These are phyloP conservation scores for Blastobotrys indianensis DNA, from an alignment of 1,139 yeast genomes.

Conservation along the genomic window DNA sequence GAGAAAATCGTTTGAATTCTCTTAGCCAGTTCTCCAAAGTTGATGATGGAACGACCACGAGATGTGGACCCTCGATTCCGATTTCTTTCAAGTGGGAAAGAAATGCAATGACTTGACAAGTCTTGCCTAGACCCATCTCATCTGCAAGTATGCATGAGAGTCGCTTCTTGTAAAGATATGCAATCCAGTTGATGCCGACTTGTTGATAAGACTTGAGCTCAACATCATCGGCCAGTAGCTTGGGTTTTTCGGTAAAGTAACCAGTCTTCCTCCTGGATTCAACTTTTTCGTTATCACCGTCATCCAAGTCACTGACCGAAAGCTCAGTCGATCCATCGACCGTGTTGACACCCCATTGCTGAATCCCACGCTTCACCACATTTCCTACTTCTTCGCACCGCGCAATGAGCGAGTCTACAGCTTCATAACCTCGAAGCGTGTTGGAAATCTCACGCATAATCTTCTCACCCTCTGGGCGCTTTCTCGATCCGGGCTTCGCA, in stretches of 20 bases:
- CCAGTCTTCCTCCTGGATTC: conserved; percentile 18
- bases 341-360: conserved; percentile 68
- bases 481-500: conserved; percentile 34
- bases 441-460: conserved; percentile 64
- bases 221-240: conserved; percentile 53
- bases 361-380: conserved; percentile 64
- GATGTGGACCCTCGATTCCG: conserved; percentile 60
- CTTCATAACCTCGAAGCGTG: conserved; percentile 81
- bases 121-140: conserved; percentile 97
- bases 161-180: conserved; percentile 65
- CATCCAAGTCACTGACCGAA: neutral
- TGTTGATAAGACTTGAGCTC: conserved; percentile 84
- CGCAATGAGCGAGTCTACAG: conserved; percentile 84
- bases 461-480: conserved; percentile 66
- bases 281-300: conserved; percentile 24
- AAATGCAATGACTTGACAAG: conserved; percentile 94
- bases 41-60: conserved; percentile 87
- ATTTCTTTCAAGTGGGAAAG: conserved; percentile 73
- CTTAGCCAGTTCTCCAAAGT: conserved; percentile 96
- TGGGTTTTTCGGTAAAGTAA: conserved; percentile 70
- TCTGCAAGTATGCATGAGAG: conserved; percentile 93
- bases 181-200: conserved; percentile 92
- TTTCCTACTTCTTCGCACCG: conserved; percentile 77
- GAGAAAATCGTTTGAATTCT: conserved; percentile 87
- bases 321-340: conserved; percentile 14